Percentiles rank a stretch among this genome's conserved stretches.
phyloP scores from a whole-genome alignment of 345 rosid genomes.

The Anacardium occidentale region DNA sequence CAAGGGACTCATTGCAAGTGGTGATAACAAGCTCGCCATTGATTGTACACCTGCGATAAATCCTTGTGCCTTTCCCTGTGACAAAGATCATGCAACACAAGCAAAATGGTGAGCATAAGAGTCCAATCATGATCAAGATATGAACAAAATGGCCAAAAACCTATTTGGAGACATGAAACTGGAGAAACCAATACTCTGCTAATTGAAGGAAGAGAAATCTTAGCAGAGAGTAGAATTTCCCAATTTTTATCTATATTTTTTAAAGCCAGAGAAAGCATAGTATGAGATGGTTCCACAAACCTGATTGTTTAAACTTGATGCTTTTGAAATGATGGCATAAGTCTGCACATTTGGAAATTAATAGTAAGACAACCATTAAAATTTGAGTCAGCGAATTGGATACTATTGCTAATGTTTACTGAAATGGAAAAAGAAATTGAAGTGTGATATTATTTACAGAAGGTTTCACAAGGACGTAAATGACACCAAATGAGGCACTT shows the following conservation, averaged over 20 bases:
- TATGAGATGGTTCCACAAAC: constrained; percentile 22
- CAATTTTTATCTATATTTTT: not conserved
- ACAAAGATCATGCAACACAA: not conserved
- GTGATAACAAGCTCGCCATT: constrained; percentile 46
- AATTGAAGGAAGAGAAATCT: not conserved
- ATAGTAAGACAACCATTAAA: constrained; percentile 4
- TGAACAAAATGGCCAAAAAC: not conserved
- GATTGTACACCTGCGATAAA: constrained; percentile 49
- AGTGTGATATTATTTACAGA: constrained; percentile 29
- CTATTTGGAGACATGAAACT: not conserved
- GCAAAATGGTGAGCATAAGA: not conserved
- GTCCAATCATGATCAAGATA: not conserved
- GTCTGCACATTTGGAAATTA: constrained; percentile 35
- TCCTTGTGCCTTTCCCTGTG: constrained; percentile 57
- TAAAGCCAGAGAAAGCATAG: not conserved
- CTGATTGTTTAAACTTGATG: constrained; percentile 48
- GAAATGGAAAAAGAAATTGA: not conserved
- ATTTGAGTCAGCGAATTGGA: not conserved
- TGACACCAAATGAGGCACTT: constrained; percentile 53
- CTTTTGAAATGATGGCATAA: constrained; percentile 51
- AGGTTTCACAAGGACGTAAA: constrained; percentile 47
- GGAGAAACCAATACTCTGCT: not conserved
- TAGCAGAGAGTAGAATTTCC: too few species aligned
- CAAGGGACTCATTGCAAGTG: constrained; percentile 55
- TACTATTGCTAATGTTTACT: not conserved